A percentile compares a stretch with the other conserved stretches of the same genome.
Conservation (phyloP, 2,329 filamentous ascomycete species). For the Hymenotorrendiella dingleyae region DNA sequence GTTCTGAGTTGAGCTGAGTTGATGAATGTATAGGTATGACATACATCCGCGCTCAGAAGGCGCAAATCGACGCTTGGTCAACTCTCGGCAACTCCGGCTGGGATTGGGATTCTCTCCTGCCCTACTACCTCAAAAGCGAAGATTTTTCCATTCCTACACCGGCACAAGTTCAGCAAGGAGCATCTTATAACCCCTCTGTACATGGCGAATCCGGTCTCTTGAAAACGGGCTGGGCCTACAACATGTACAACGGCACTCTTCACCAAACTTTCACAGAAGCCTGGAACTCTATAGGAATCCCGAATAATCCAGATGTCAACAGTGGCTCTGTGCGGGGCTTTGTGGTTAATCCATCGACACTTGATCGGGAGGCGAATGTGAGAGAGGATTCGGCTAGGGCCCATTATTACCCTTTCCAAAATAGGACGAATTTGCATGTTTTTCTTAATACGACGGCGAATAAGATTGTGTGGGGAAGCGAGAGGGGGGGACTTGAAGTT, state of each 20-base stretch:
- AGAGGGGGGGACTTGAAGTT: slow-evolving; percentile 32
- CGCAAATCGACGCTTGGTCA: slow-evolving; percentile 36
- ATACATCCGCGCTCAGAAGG: slow-evolving; percentile 13
- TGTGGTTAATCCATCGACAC: slow-evolving; percentile 11
- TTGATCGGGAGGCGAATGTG: slow-evolving; percentile 12
- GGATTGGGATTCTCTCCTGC: slow-evolving; percentile 39
- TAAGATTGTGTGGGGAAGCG: slow-evolving; percentile 10
- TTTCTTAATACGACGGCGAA: slow-evolving; percentile 16
- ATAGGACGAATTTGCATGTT: slow-evolving; percentile 12
- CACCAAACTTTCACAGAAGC: slow-evolving; percentile 2
- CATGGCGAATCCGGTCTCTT: slow-evolving; percentile 16
- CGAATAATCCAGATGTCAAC: slow-evolving; percentile 12
- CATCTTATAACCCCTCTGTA: slow-evolving; percentile 3
- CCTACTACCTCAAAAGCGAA: slow-evolving; percentile 36
- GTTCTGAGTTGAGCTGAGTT: too few species aligned
- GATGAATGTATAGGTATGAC: slow-evolving; percentile 14
- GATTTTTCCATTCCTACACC: slow-evolving; percentile 21
- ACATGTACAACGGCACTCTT: slow-evolving; percentile 12
- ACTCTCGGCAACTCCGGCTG: slow-evolving; percentile 37
- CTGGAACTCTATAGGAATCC: slow-evolving; percentile 11
- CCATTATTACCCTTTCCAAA: slow-evolving; percentile 17
- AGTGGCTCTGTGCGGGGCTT: slow-evolving; percentile 14
- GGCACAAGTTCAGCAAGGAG: slow-evolving; percentile 11
- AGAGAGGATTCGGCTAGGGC: slow-evolving; percentile 18
- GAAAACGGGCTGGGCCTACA: slow-evolving; percentile 15